A percentile compares a stretch with the other conserved stretches of the same genome.
phyloP scores from a whole-genome alignment of 1,139 yeast species.

The Chernovozyma aurita region DNA sequence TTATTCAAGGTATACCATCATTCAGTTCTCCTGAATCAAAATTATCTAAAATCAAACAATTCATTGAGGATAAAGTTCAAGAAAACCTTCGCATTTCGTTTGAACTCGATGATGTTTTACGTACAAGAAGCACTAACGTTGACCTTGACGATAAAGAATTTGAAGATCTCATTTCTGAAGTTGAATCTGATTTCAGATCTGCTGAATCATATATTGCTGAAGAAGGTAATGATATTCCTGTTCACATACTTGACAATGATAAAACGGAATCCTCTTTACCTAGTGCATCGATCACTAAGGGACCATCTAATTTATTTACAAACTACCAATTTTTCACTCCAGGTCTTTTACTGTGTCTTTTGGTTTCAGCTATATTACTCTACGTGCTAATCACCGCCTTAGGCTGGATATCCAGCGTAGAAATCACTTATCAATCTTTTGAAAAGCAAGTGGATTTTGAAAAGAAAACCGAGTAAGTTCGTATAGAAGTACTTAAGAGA shows the following conservation, averaged over 20 bases:
- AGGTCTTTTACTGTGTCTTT: conserved; percentile 65
- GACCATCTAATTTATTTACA: conserved; percentile 25
- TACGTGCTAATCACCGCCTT: conserved; percentile 51
- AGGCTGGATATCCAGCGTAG: conserved; percentile 55
- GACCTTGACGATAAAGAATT: conserved; percentile 11
- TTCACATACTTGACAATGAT: conserved; percentile 16
- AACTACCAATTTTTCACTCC: conserved; percentile 41
- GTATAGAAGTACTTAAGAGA: too few relatives aligned
- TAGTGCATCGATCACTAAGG: too few relatives aligned
- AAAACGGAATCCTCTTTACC: background rate
- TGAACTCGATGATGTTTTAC: conserved; percentile 11
- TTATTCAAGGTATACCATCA: conserved; percentile 30
- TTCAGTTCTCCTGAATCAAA: conserved; percentile 18
- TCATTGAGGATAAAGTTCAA: conserved; percentile 17
- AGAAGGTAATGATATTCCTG: conserved; percentile 21
- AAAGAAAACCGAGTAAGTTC: conserved; percentile 54
- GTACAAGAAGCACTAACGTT: conserved; percentile 10
- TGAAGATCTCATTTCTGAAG: conserved; percentile 21
- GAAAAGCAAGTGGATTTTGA: conserved; percentile 62
- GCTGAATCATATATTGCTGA: conserved; percentile 31
- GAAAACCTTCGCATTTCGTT: conserved; percentile 18
- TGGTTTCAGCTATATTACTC: conserved; percentile 53
- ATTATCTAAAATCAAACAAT: conserved; percentile 18
- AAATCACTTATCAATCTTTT: conserved; percentile 68
- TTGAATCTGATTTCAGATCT: conserved; percentile 29